Base-by-base conservation (phyloP, 2,329 filamentous ascomycete species). In the Periglandula ipomoeae region DNA sequence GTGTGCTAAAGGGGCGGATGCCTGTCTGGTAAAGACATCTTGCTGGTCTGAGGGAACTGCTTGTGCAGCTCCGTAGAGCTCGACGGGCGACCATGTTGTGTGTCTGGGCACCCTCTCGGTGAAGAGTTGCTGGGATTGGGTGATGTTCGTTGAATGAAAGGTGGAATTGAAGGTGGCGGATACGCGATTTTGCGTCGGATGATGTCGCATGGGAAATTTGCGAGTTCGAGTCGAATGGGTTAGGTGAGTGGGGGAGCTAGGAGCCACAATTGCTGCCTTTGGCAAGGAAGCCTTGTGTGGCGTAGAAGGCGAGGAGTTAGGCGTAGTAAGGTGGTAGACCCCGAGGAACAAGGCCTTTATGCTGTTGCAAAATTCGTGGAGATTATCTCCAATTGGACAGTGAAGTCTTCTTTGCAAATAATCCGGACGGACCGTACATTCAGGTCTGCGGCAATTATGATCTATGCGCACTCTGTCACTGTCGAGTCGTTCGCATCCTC, bases 1-100 rank as follows among this genome's bases (percentile, higher is more conserved):
- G 59, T 40, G 58, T 59, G 51, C 52, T 62, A 48, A 67, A 63
- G 22, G 59, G 47, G 11, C 63, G 64, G 8, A 44, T 32, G 37
- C 51, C 48, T 24, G 50, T 44, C n/a, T 51, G 49, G 32, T 47
- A 27, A 37, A 52, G 52, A 15, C 44, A 51, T 38, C 42, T 50
- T 9, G 55, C 54, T 27, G 50, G 44, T 10, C 55, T 55, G 8
- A 60, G 26, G 13, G 59, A 52, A 44, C 57, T 54, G 30, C 59
- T 52, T 17, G 56, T 52, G 45, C 62, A 57, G 53, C 56, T 54
- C 52, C 60, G 54, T 34, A 66, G 52, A 51, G 61, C 56, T 56
- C 59, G 56, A 48, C 59, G 58, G 5, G 61, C 58, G 44, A 54
- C 58, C 64, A 65, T 65, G 48, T 43, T 42, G 46, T 11, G 20